phyloP scores from a whole-genome alignment of 768 basidiomycete species.

The Saitozyma podzolica region DNA sequence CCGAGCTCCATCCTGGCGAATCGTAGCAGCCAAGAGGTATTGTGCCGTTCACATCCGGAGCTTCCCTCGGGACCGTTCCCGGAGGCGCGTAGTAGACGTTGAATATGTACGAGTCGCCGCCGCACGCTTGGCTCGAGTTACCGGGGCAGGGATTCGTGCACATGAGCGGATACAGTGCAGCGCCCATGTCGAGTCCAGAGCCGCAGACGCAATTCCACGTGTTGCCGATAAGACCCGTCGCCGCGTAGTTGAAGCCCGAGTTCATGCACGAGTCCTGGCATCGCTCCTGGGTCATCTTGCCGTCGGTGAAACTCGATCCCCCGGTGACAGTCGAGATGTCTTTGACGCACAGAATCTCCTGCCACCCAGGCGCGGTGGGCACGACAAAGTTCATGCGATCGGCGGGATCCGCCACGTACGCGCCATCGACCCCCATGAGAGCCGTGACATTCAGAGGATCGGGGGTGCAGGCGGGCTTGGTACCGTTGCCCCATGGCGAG shows the following conservation, averaged over 20 bases:
- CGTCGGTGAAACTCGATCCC: constrained; percentile 14
- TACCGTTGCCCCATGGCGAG: constrained; percentile 36
- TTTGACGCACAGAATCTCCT: constrained; percentile 29
- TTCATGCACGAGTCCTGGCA: constrained; percentile 23
- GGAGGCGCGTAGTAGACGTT: constrained; percentile 18
- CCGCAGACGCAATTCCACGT: constrained; percentile 27
- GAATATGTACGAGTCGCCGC: constrained; percentile 23
- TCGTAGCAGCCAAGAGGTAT: constrained; percentile 36
- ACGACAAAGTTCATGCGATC: constrained; percentile 17
- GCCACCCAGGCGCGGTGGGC: constrained; percentile 37
- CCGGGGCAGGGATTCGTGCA: constrained; percentile 32
- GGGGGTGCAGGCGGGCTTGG: constrained; percentile 41
- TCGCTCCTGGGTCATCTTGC: constrained; percentile 10
- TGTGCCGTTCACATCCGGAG: constrained; percentile 15
- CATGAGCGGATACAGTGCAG: constrained; percentile 1
- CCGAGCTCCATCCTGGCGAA: constrained; percentile 11
- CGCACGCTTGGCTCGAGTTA: constrained; percentile 28
- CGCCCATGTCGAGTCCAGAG: constrained; percentile 11
- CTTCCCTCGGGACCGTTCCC: constrained; percentile 18
- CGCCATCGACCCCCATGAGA: constrained; percentile 33
- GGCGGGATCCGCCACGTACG: constrained; percentile 17
- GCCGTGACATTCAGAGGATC: constrained; percentile 24
- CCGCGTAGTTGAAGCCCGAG: constrained; percentile 14
- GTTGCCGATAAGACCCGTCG: constrained; percentile 3
- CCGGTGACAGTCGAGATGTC: constrained; percentile 3